These are phyloP conservation scores for Aspergillus persii DNA, from an alignment of 2,329 filamentous ascomycete species.

Conservation along the genomic window DNA sequence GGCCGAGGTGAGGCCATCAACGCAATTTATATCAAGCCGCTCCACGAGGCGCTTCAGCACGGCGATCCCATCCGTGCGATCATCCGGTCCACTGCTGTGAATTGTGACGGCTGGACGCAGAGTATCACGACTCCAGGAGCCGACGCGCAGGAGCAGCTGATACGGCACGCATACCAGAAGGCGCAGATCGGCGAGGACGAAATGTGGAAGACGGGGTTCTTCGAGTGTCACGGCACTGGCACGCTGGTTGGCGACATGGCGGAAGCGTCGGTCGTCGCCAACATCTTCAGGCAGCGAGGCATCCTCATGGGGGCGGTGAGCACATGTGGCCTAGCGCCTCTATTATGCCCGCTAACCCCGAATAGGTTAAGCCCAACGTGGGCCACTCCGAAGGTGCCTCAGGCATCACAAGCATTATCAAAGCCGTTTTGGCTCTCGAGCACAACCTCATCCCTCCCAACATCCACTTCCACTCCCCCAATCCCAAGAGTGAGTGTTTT, in stretches of 20 bases:
- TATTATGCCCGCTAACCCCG: neutral
- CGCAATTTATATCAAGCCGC: constrained; percentile 28
- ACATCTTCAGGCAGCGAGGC: constrained; percentile 11
- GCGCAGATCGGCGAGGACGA: constrained; percentile 6
- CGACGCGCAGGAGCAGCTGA: constrained; percentile 12
- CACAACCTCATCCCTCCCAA: constrained; percentile 25
- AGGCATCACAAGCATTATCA: constrained; percentile 27
- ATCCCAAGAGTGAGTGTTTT: constrained; percentile 20
- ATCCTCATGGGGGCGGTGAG: constrained; percentile 21
- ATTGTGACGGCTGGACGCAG: constrained; percentile 28
- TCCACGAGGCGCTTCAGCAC: constrained; percentile 27
- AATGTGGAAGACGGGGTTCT: constrained; percentile 9
- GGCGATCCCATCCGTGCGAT: constrained; percentile 33
- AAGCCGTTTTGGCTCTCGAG: constrained; percentile 24
- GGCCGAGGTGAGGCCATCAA: constrained; percentile 31
- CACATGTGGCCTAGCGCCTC: neutral
- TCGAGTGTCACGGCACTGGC: constrained; percentile 23
- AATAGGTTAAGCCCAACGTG: constrained; percentile 27
- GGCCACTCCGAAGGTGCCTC: constrained; percentile 28
- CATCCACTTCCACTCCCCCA: constrained; percentile 28
- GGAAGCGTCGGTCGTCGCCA: constrained; percentile 15
- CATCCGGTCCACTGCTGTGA: constrained; percentile 30
- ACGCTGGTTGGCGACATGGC: constrained; percentile 18
- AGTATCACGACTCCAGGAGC: constrained; percentile 18
- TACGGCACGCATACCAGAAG: constrained; percentile 9